phyloP scores from a whole-genome alignment of 768 basidiomycete genomes.

The Mrakia blollopis region DNA sequence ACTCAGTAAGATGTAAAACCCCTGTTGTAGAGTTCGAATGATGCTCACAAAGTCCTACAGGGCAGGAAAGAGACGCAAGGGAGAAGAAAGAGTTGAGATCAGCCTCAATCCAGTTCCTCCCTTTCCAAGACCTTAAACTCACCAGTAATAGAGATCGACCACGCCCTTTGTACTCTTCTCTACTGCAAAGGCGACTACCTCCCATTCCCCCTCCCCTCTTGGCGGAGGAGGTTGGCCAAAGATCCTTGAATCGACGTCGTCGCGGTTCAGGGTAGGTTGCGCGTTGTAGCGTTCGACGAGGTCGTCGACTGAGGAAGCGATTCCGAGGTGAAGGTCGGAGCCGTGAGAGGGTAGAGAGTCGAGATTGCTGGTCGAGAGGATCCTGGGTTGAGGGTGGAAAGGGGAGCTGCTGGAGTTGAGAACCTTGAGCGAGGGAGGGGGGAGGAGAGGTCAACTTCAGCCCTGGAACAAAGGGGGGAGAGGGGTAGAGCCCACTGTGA shows the following conservation, averaged over 20 bases:
- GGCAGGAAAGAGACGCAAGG: background rate
- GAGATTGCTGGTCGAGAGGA: background rate
- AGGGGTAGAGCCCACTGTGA: background rate
- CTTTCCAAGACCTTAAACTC: background rate
- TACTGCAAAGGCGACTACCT: background rate
- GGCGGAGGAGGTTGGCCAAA: background rate
- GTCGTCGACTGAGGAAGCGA: background rate
- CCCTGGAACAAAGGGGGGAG: background rate
- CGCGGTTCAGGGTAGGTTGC: background rate
- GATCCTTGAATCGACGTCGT: background rate
- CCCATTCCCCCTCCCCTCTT: conserved; percentile 5
- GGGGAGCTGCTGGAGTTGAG: background rate
- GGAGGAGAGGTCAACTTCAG: background rate
- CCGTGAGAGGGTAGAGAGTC: conserved; percentile 8
- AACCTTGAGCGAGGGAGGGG: background rate
- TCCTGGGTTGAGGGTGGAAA: background rate
- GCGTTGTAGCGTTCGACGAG: conserved; percentile 4
- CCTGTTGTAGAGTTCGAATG: background rate
- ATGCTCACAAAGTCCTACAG: background rate
- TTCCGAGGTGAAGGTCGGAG: conserved; percentile 10
- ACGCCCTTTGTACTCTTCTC: conserved; percentile 9
- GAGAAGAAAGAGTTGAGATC: background rate
- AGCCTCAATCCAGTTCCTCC: background rate
- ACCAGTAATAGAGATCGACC: conserved; percentile 18
- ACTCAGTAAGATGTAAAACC: background rate